Evolutionary conservation across 768 basidiomycete species (phyloP).

Genomic region (Suillus subluteus): DNA sequence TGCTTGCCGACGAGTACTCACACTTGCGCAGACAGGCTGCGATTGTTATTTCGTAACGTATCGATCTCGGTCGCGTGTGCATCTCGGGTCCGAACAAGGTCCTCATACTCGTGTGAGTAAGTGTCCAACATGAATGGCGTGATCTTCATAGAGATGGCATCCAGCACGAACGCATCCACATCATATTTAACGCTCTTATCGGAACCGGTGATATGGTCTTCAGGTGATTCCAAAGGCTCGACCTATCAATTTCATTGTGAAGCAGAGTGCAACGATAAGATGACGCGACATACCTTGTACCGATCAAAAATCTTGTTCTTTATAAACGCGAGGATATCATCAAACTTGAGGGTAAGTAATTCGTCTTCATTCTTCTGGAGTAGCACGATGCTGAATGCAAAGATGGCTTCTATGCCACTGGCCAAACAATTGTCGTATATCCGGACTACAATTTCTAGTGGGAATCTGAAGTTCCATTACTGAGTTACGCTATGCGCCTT

Average conservation of each 20-base stretch:
- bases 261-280: neutral
- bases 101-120: conserved; percentile 88
- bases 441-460: conserved; percentile 90
- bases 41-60: conserved; percentile 77
- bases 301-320: conserved; percentile 82
- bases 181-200: conserved; percentile 61
- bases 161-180: conserved; percentile 84
- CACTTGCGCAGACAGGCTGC: conserved; percentile 78
- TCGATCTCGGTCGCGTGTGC: conserved; percentile 88
- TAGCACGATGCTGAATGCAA: conserved; percentile 89
- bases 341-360: conserved; percentile 84
- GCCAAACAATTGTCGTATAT: conserved; percentile 97
- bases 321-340: conserved; percentile 84
- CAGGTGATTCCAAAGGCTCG: conserved; percentile 30
- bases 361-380: conserved; percentile 86
- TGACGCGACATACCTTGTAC: conserved; percentile 57
- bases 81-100: conserved; percentile 73
- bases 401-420: conserved; percentile 96
- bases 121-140: conserved; percentile 96
- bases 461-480: conserved; percentile 63
- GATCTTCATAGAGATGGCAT: conserved; percentile 83
- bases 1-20: conserved; percentile 42
- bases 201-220: conserved; percentile 18
- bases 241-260: conserved; percentile 25
- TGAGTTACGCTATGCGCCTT: neutral